Evolutionary conservation across 257 asterid species (phyloP).

Genomic region (Misopates orontium): DNA sequence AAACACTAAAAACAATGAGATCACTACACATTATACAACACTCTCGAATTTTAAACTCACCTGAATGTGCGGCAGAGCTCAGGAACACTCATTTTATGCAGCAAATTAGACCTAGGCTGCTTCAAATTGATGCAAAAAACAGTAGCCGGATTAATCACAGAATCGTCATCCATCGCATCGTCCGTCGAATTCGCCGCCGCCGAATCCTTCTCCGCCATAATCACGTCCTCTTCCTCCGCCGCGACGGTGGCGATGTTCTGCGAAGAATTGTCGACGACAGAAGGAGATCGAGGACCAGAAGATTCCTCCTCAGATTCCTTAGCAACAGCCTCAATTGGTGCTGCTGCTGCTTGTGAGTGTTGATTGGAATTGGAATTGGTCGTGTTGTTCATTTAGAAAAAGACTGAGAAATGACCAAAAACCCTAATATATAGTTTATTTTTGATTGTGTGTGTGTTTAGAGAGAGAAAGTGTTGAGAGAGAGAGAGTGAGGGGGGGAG

Average conservation of each 20-base stretch:
- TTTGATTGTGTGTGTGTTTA: background rate
- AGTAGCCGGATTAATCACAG: slow-evolving; percentile 56
- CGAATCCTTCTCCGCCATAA: slow-evolving; percentile 55
- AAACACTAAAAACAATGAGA: background rate
- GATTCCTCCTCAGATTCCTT: slow-evolving; percentile 55
- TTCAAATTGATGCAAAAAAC: slow-evolving; percentile 78
- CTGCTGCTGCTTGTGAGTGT: slow-evolving; percentile 40
- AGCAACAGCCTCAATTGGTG: slow-evolving; percentile 40
- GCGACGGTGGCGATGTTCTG: slow-evolving; percentile 6
- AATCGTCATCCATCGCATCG: slow-evolving; percentile 66
- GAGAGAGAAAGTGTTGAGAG: background rate
- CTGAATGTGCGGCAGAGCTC: slow-evolving; percentile 98
- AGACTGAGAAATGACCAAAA: slow-evolving; percentile 35
- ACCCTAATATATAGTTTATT: slow-evolving; percentile 50
- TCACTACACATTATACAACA: slow-evolving; percentile 1
- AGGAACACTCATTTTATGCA: slow-evolving; percentile 95
- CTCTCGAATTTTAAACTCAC: slow-evolving; percentile 34
- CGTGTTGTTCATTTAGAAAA: slow-evolving; percentile 57
- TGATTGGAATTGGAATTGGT: slow-evolving; percentile 40
- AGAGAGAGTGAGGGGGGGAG: slow-evolving; percentile 35
- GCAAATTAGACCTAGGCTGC: slow-evolving; percentile 79
- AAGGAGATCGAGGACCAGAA: slow-evolving; percentile 42
- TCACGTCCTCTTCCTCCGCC: slow-evolving; percentile 37
- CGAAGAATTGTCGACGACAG: too few relatives aligned
- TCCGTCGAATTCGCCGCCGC: slow-evolving; percentile 39